Percentiles rank a stretch among this genome's conserved stretches.
These are phyloP conservation scores for Neolentinus lepideus DNA, from an alignment of 1,284 basidiomycete species.

Conservation along the genomic window DNA sequence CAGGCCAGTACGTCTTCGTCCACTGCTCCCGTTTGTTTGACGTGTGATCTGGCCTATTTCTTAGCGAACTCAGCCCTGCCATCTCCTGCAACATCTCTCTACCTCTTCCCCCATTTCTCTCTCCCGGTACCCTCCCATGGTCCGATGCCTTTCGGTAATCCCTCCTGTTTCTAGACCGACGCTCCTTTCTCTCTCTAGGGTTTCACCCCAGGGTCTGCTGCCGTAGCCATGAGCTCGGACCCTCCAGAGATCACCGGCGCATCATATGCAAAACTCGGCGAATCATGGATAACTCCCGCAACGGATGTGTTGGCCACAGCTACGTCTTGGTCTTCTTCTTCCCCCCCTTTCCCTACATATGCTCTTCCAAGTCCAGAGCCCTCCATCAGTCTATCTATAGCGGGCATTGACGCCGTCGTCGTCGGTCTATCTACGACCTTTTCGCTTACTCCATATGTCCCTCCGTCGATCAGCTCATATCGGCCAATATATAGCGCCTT, in stretches of 20 bases:
- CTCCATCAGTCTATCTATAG: not conserved
- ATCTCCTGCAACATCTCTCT: not conserved
- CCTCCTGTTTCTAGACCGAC: not conserved
- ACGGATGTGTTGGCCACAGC: not conserved
- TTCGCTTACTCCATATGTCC: not conserved
- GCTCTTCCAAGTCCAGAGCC: not conserved
- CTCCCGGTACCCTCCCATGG: not conserved
- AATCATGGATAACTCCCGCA: not conserved
- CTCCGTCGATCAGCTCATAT: not conserved
- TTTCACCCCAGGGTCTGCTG: not conserved
- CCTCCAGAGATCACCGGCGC: not conserved
- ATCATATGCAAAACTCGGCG: not conserved
- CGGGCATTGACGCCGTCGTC: not conserved
- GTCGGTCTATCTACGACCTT: not conserved
- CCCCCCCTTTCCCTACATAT: not conserved
- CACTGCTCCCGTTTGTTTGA: not conserved
- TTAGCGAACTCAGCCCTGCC: not conserved
- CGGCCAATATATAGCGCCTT: slow-evolving; percentile 38
- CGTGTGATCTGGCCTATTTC: not conserved
- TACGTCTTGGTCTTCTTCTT: not conserved
- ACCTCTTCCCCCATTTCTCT: not conserved
- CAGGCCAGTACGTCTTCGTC: not conserved
- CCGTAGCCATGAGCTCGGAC: not conserved
- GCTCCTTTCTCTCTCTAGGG: not conserved
- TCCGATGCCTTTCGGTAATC: not conserved